Base-by-base conservation (phyloP, 2,329 filamentous ascomycete genomes). In the Pseudogymnoascus sp. region DNA sequence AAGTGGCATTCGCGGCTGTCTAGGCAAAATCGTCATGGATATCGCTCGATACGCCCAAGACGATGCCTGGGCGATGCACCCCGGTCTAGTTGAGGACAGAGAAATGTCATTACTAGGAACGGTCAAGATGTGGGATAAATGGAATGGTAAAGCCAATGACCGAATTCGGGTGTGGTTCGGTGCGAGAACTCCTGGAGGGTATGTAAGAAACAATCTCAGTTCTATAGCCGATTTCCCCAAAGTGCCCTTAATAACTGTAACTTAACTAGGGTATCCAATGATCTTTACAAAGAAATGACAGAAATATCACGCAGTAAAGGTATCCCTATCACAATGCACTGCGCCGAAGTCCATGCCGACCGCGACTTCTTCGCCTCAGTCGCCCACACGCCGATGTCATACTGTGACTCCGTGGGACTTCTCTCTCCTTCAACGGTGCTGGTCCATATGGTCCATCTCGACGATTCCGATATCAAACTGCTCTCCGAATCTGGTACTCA, bases 391-490 rank as follows among this genome's bases (percentile, higher is more conserved):
- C 78, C 79, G 4, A 77, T 78, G 73, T 75, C 76, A 2, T 81
- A 77, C 64, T 78, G 76, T 67, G 61, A 67, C 6, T 66, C 70
- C 2, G 76, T 73, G 3, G 73, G 73, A 2, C 69, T 78, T 28
- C 70, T 76, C 6, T 74, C 75, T 12, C 74, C 73, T 2, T 70
- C 71, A 8, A 81, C 77, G 0, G 79, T 82, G 0, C 75, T 82
- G 2, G 80, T 77, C 0, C 80, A 82, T 69, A 81, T 81, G 78
- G 78, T 79, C 2, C 78, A 82, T 65, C 71, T 82, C 5, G 77
- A 81, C 63, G 75, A 75, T 61, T 71, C 68, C 1, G 79, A 81
- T 65, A 73, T 79, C 60, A 67, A 73, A 6, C 69, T 75, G 0
- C 70, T 80, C n/a, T 68, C 71, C 1, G 67, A 72, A 14, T 75